Evolutionary conservation across 371 early-diverging fungal species (phyloP), one percentile per base, ranked within the genome.

Genomic region (Saksenaea vasiformis): DNA sequence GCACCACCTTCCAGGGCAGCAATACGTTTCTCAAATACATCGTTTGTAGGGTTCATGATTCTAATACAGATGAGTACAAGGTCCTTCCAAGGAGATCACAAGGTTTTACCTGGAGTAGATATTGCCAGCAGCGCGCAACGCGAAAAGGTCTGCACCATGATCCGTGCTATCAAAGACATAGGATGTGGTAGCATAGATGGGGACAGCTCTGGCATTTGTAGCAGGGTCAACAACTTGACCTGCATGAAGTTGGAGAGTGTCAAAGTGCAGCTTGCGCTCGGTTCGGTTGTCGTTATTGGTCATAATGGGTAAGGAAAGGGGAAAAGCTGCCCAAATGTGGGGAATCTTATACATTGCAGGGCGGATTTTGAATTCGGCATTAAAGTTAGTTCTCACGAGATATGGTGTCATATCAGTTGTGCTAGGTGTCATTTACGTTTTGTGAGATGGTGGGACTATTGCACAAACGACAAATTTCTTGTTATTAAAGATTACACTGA

Each of bases 241-340:
- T 53, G 93, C 94, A 68, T 96, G 96, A n/a, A 96, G 74, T 72
- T 95, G 95, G 27, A 95, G 87, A 14, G 96, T 95, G 63, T 95
- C 95, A 71, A 95, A 93, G 64, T 70, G 84, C 26, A 72, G 77
- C 37, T 74, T 62, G 44, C 68, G 74, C 27, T 72, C 59, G n/a
- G n/a, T 26, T 75, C 44, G 10, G 44, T n/a, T n/a, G 44, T 15
- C 44, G 19, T 44, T 14, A n/a, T 44, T 44, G 44, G 44, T 10
- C 7, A n/a, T 44, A n/a, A n/a, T 7, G 17, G 19, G 8, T 8
- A 19, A 4, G 14, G 0, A 15, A 15, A 44, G n/a, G 7, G 7
- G 8, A 11, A 11, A 44, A 7, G 44, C 44, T 44, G 14, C 19
- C 8, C 19, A 44, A 44, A 44, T 14, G 3, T 44, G 3, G 19